Evolutionary conservation across 306 rosid genomes (phyloP), one percentile per base, ranked within the genome.

Genomic region (Acmispon strigosus): DNA sequence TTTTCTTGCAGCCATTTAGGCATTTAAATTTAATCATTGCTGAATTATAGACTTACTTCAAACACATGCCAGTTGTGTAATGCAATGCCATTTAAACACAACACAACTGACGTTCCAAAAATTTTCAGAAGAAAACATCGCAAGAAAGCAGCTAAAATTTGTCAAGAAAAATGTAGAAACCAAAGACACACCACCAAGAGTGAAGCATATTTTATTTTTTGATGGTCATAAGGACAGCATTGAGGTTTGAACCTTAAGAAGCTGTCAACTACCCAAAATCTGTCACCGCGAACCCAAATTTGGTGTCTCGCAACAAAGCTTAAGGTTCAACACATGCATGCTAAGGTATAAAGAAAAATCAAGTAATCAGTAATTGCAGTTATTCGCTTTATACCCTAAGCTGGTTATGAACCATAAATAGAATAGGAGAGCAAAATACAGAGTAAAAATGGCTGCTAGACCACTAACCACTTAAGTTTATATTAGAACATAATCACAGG

Each of bases 1-100:
- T 71, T 55, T 50, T 53, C 55, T 24, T 58, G 53, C 34, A 44
- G 13, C 69, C 62, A 22, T 70, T 55, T 50, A 24, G 50, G 67
- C 12, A 47, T 53, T 74, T 54, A 76, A 15, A 76, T 15, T 27
- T 49, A 27, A 32, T 6, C 8, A 34, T 14, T 50, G 18, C 18
- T 13, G 19, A 76, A 18, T 47, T 60, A n/a, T 24, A 24, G 49
- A 70, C 55, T 39, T 65, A 72, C 58, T 19, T 71, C 13, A 56
- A 56, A 69, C 70, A 72, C 39, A 57, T 53, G 48, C 17, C 39
- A 67, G 11, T 55, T 49, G 12, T 17, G 1, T 36, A 42, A 24
- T 68, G 42, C 32, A 24, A 62, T 24, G 56, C 36, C 55, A 72
- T 47, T 55, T 22, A 70, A 45, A 69, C 12, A 50, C 17, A 19